Percentiles rank a stretch among this genome's conserved stretches.
Conservation (phyloP, 306 rosid genomes). For the Cicer pinnatifidum region DNA sequence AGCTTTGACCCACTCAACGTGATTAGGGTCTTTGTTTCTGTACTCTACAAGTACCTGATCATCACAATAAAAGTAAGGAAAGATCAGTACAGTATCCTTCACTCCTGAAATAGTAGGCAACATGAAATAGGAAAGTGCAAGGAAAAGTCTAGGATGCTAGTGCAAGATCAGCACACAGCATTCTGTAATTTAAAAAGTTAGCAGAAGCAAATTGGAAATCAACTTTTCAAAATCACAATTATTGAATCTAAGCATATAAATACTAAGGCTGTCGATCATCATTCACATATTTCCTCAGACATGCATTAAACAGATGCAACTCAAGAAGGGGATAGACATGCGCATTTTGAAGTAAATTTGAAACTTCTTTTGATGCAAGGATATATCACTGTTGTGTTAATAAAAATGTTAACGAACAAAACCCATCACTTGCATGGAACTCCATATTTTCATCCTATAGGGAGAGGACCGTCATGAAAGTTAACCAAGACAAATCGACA, state of each 20-base stretch:
- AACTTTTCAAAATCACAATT: conserved; percentile 30
- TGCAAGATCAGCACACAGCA: conserved; percentile 10
- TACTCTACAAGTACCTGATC: conserved; percentile 87
- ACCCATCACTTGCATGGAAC: conserved; percentile 12
- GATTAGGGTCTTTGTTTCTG: conserved; percentile 87
- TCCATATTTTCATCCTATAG: conserved; percentile 31
- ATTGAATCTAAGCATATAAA: conserved; percentile 14
- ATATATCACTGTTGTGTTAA: conserved; percentile 14
- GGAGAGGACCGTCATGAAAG: conserved; percentile 21
- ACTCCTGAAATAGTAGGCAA: conserved; percentile 11
- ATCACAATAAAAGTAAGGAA: conserved; percentile 37
- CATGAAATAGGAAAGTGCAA: conserved; percentile 18
- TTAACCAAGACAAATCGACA: conserved; percentile 34
- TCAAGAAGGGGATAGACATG: conserved; percentile 12
- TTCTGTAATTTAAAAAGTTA: conserved; percentile 10
- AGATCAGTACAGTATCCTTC: conserved; percentile 10
- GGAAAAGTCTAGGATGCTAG: conserved; percentile 26
- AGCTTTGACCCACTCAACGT: conserved; percentile 97
- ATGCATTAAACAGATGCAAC: neutral
- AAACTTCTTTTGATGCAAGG: conserved; percentile 9
- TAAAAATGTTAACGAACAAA: conserved; percentile 25
- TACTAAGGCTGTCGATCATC: conserved; percentile 29
- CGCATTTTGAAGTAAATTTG: conserved; percentile 11
- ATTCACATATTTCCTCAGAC: conserved; percentile 37
- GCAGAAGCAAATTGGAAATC: conserved; percentile 16